Percentiles rank a stretch among this genome's conserved stretches.
Evolutionary conservation across 495 filamentous ascomycete species (phyloP).

Genomic region (Hyaloscypha finlandica): DNA sequence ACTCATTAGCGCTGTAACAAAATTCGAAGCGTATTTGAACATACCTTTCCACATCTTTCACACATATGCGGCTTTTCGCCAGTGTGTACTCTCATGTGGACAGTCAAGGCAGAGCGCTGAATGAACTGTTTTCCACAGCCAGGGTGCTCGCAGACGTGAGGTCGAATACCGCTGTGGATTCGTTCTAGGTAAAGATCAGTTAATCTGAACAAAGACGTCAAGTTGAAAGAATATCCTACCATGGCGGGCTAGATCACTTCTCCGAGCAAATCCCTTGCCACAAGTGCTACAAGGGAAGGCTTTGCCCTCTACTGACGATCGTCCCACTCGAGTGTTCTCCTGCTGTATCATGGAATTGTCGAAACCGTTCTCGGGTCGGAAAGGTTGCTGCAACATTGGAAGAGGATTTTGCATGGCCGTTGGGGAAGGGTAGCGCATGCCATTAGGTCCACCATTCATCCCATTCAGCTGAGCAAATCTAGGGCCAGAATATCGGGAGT

Average conservation of each 20-base stretch:
- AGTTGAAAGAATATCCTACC: conserved; percentile 58
- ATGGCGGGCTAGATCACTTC: conserved; percentile 93
- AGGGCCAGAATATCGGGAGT: conserved; percentile 54
- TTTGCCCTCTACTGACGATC: conserved; percentile 48
- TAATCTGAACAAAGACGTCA: not conserved
- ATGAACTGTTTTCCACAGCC: conserved; percentile 96
- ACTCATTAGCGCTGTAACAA: conserved; percentile 23
- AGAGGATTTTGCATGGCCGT: conserved; percentile 56
- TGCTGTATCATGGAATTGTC: conserved; percentile 37
- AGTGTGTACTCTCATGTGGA: conserved; percentile 93
- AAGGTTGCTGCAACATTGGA: conserved; percentile 56
- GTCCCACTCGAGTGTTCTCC: conserved; percentile 22
- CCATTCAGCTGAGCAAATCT: conserved; percentile 37
- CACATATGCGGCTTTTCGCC: conserved; percentile 99
- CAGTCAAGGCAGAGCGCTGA: conserved; percentile 94
- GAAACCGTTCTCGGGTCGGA: conserved; percentile 41
- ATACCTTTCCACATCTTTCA: conserved; percentile 94
- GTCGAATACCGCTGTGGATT: conserved; percentile 89
- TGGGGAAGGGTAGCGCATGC: conserved; percentile 58
- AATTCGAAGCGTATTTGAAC: conserved; percentile 20
- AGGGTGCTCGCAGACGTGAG: conserved; percentile 89
- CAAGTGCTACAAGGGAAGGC: conserved; percentile 91
- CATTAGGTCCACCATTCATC: conserved; percentile 43
- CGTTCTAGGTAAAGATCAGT: conserved; percentile 65
- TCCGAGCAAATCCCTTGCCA: conserved; percentile 86